phyloP scores from a whole-genome alignment of 352 stramenopile genomes.

The Elongisporangium anandrum region DNA sequence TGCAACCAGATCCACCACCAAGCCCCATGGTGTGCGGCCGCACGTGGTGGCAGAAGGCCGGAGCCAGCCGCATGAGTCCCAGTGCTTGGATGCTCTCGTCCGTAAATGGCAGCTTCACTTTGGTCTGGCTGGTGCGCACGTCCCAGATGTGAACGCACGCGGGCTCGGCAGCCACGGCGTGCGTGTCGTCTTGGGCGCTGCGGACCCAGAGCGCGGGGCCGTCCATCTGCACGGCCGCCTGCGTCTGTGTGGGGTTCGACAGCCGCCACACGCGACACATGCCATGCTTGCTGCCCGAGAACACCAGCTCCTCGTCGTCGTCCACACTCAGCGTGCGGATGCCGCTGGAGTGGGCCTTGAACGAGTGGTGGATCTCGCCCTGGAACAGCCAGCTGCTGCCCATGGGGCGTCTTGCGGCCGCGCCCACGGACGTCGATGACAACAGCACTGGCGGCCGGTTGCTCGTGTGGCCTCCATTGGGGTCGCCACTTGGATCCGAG shows the following conservation, averaged over 20 bases:
- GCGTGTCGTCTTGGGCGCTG: slow-evolving; percentile 20
- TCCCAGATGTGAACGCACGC: slow-evolving; percentile 64
- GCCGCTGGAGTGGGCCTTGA: slow-evolving; percentile 62
- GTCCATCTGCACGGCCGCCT: slow-evolving; percentile 19
- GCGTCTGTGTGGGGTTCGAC: slow-evolving; percentile 28
- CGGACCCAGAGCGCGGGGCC: slow-evolving; percentile 18
- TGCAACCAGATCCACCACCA: background rate
- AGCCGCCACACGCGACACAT: slow-evolving; percentile 70
- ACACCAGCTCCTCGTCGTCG: slow-evolving; percentile 47
- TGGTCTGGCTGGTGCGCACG: slow-evolving; percentile 53
- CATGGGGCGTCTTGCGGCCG: slow-evolving; percentile 6
- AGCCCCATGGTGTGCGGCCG: background rate
- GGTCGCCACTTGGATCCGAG: background rate
- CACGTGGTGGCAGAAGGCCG: background rate
- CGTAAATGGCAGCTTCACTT: slow-evolving; percentile 47
- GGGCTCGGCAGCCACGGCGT: slow-evolving; percentile 35
- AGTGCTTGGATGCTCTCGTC: slow-evolving; percentile 44
- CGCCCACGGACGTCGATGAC: background rate
- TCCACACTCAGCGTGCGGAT: slow-evolving; percentile 55
- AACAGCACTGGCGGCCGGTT: background rate
- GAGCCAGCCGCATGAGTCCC: slow-evolving; percentile 15
- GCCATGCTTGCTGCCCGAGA: slow-evolving; percentile 73
- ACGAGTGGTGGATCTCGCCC: slow-evolving; percentile 43
- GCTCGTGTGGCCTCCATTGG: background rate
- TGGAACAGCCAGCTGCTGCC: slow-evolving; percentile 20